phyloP scores from a whole-genome alignment of 2,329 filamentous ascomycete genomes.

The Lecanicillium sp. region DNA sequence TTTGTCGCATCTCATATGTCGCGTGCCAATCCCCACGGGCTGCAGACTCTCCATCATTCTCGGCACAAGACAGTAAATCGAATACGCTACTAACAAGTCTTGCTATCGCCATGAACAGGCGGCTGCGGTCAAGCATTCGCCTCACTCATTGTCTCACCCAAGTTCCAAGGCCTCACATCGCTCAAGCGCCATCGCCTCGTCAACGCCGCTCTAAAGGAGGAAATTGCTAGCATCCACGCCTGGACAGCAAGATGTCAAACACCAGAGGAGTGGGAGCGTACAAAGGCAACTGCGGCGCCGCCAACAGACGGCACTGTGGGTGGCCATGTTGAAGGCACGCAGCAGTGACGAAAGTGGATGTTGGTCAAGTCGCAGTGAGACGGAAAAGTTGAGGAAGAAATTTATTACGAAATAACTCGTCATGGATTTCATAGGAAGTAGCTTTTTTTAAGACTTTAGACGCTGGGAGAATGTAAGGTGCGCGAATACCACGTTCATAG shows the following conservation, averaged over 20 bases:
- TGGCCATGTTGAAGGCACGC: slow-evolving; percentile 30
- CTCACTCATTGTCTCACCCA: slow-evolving; percentile 51
- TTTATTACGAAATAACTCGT: no score
- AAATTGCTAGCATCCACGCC: slow-evolving; percentile 86
- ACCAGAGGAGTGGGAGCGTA: slow-evolving; percentile 76
- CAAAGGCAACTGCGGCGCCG: slow-evolving; percentile 33
- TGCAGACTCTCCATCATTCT: no score
- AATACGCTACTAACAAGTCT: no score
- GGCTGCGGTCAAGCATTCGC: slow-evolving; percentile 56
- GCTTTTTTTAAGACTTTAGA: no score
- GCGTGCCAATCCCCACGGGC: slow-evolving; percentile 3
- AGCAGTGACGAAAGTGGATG: slow-evolving; percentile 6
- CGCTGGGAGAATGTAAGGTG: no score
- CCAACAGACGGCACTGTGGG: slow-evolving; percentile 35
- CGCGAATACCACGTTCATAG: no score
- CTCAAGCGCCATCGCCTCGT: slow-evolving; percentile 82
- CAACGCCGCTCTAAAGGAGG: slow-evolving; percentile 72
- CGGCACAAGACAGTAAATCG: no score
- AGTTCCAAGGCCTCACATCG: slow-evolving; percentile 64
- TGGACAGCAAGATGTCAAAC: slow-evolving; percentile 95
- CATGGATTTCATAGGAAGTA: no score
- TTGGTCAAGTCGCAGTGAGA: not conserved
- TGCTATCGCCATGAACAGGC: slow-evolving; percentile 26
- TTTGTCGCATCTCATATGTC: no score
- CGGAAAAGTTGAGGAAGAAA: not conserved